Evolutionary conservation across 441 rosid genomes (phyloP).

Genomic region (Melastoma candidum): DNA sequence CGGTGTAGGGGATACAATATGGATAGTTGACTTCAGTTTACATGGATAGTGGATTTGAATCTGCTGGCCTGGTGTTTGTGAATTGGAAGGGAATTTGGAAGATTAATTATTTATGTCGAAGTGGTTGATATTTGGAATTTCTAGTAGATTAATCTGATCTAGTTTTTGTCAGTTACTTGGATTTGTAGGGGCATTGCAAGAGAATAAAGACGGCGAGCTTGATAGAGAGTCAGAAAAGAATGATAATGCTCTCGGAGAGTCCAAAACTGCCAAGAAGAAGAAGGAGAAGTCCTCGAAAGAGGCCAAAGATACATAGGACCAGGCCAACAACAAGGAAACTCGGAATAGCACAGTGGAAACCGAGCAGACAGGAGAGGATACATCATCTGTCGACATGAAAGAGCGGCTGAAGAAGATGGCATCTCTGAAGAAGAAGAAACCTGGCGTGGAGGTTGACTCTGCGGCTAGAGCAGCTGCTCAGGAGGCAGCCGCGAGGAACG

Average conservation of each 20-base stretch:
- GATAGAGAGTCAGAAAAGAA: constrained; percentile 29
- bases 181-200: constrained; percentile 20
- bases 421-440: constrained; percentile 44
- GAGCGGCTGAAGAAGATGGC: constrained; percentile 45
- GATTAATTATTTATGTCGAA: no score
- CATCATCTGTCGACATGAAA: constrained; percentile 31
- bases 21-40: no score
- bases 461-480: constrained; percentile 50
- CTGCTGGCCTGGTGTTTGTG: no score
- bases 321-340: constrained; percentile 14
- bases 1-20: no score
- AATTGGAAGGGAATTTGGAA: no score
- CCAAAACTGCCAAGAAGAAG: constrained; percentile 44
- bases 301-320: constrained; percentile 28
- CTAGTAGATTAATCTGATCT: no score
- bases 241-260: constrained; percentile 35
- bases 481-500: constrained; percentile 55
- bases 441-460: constrained; percentile 43
- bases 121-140: no score
- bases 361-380: constrained; percentile 27
- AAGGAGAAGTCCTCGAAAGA: constrained; percentile 40
- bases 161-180: neutral
- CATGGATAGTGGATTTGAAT: no score
- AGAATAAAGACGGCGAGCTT: constrained; percentile 21
- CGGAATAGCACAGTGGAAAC: constrained; percentile 14